These are phyloP conservation scores for Chrysopogon serrulatus DNA, from an alignment of 176 grass and related monocot species.

Conservation along the genomic window DNA sequence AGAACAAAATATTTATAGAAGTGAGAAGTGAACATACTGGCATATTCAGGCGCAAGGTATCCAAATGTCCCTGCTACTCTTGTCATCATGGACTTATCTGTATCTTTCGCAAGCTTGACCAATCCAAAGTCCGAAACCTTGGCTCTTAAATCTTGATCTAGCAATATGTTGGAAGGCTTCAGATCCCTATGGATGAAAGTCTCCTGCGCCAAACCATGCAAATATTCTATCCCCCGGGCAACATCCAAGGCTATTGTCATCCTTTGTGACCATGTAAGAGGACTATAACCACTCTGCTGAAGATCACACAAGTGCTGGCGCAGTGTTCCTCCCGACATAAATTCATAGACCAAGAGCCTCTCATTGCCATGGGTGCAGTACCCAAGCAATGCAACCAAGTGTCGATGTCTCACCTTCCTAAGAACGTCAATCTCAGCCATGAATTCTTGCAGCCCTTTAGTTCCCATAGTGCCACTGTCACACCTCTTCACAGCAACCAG, in stretches of 20 bases:
- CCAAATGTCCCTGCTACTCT: slow-evolving; percentile 94
- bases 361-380: slow-evolving; percentile 78
- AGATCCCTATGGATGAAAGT: slow-evolving; percentile 98
- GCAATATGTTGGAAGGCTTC: slow-evolving; percentile 97
- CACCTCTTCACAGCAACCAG: slow-evolving; percentile 80
- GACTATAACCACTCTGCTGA: slow-evolving; percentile 43
- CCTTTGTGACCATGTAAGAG: slow-evolving; percentile 91
- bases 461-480: slow-evolving; percentile 62
- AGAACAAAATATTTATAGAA: slow-evolving; percentile 13
- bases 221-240: slow-evolving; percentile 90
- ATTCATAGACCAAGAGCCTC: slow-evolving; percentile 98
- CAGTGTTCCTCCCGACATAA: slow-evolving; percentile 75
- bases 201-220: slow-evolving; percentile 95
- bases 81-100: slow-evolving; percentile 91
- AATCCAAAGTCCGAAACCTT: slow-evolving; percentile 99
- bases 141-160: slow-evolving; percentile 86
- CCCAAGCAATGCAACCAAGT: slow-evolving; percentile 86
- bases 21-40: slow-evolving; percentile 67
- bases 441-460: slow-evolving; percentile 85
- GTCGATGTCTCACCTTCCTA: slow-evolving; percentile 83
- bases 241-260: slow-evolving; percentile 90
- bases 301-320: slow-evolving; percentile 77
- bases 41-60: slow-evolving; percentile 97
- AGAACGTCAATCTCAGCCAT: slow-evolving; percentile 96
- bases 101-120: slow-evolving; percentile 82